phyloP scores from a whole-genome alignment of 2,329 filamentous ascomycete genomes.

The Cercospora beticola region DNA sequence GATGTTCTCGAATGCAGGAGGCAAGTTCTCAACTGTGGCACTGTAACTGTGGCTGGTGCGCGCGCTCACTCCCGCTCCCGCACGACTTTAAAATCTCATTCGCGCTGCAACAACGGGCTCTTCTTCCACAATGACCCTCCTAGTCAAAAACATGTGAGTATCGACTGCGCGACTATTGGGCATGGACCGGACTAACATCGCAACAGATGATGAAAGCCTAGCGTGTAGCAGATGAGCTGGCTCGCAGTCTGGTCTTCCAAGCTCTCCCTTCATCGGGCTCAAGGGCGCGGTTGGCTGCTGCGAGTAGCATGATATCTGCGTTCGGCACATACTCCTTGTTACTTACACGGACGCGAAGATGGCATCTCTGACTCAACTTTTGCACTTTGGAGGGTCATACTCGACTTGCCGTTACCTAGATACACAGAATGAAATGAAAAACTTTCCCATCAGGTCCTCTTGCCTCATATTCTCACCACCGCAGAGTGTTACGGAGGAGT shows the following conservation, averaged over 20 bases:
- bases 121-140: slow-evolving; percentile 81
- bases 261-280: slow-evolving; percentile 87
- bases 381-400: slow-evolving; percentile 14
- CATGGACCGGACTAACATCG: slow-evolving; percentile 28
- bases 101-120: slow-evolving; percentile 36
- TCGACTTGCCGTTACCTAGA: background rate
- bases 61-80: background rate
- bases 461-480: slow-evolving; percentile 8
- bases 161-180: background rate
- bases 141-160: slow-evolving; percentile 95
- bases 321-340: slow-evolving; percentile 99
- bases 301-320: slow-evolving; percentile 91
- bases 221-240: slow-evolving; percentile 91
- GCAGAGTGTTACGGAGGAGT: slow-evolving; percentile 23
- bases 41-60: slow-evolving; percentile 1
- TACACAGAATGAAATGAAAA: background rate
- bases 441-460: background rate
- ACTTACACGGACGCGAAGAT: slow-evolving; percentile 88
- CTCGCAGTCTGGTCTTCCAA: slow-evolving; percentile 60
- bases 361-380: slow-evolving; percentile 82
- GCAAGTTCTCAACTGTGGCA: background rate
- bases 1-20: background rate
- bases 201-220: slow-evolving; percentile 98
- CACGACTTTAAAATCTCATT: slow-evolving; percentile 11
- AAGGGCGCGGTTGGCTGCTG: slow-evolving; percentile 75